Evolutionary conservation across 164 flowering plant genomes (phyloP).

Genomic region (Magnolia changhungtana): DNA sequence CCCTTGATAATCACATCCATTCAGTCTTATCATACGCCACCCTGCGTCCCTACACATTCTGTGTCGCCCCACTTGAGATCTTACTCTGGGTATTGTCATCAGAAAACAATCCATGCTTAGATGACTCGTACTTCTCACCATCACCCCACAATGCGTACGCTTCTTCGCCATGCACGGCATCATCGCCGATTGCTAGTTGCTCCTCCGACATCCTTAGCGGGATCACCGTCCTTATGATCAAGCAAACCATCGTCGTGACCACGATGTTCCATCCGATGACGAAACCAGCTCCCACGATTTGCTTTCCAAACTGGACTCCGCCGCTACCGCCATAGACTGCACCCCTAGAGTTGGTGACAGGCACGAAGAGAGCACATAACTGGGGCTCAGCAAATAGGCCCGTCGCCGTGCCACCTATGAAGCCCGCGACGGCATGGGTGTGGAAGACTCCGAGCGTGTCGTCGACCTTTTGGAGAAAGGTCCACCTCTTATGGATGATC

Average conservation of each 20-base stretch:
- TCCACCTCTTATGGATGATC: slow-evolving; percentile 44
- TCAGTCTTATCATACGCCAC: not conserved
- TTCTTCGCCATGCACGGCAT: slow-evolving; percentile 46
- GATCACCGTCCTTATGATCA: slow-evolving; percentile 20
- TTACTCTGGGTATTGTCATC: slow-evolving; percentile 19
- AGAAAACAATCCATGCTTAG: slow-evolving; percentile 24
- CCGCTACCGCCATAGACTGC: slow-evolving; percentile 28
- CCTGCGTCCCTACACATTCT: slow-evolving; percentile 10
- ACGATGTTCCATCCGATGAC: slow-evolving; percentile 35
- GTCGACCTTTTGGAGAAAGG: slow-evolving; percentile 37
- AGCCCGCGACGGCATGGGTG: slow-evolving; percentile 59
- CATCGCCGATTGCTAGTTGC: slow-evolving; percentile 35
- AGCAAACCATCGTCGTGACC: slow-evolving; percentile 27
- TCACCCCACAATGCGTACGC: slow-evolving; percentile 42
- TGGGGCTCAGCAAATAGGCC: slow-evolving; percentile 41
- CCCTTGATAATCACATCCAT: no score
- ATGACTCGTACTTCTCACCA: slow-evolving; percentile 31
- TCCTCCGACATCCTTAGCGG: slow-evolving; percentile 40
- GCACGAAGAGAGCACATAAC: slow-evolving; percentile 30
- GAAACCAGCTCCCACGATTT: slow-evolving; percentile 28
- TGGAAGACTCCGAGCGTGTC: slow-evolving; percentile 58
- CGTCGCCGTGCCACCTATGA: slow-evolving; percentile 41
- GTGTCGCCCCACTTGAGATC: slow-evolving; percentile 17
- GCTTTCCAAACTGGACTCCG: slow-evolving; percentile 29
- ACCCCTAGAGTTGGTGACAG: slow-evolving; percentile 32